Evolutionary conservation across 2,329 filamentous ascomycete genomes (phyloP), one percentile per base, ranked within the genome.

Genomic region (Aspergillus sp.): DNA sequence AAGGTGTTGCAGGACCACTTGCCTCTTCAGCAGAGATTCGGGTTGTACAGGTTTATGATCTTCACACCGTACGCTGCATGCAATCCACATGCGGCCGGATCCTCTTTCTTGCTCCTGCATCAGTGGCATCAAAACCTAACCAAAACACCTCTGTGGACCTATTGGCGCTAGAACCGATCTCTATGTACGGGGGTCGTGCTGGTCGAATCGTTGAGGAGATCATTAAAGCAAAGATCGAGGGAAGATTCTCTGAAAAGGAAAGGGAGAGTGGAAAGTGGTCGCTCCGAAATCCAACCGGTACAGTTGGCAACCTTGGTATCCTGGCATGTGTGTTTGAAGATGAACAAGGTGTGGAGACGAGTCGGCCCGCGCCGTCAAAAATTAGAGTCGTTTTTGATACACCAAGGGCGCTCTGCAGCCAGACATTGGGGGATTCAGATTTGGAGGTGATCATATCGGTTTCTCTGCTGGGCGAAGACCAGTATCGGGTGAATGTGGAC

Each of bases 211-310:
- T 86, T 27, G 93, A 98, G 74, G 95, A 98, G 63, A 82, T 97
- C 12, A 86, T 87, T 48, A 96, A 93, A 75, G 92, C 93, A 8
- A 86, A 88, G 62, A 86, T 97, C 14, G 93, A 97, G 74, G 89
- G 87, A 6, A 85, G 93, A 11, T 96, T 96, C 68, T 79, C 90
- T 0, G 92, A 96, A 70, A 73, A 79, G n/a, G 91, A 96, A 76
- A 86, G 93, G 58, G 91, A 96, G 72, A 85, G 88, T 58, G 82
- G 87, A 15, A 86, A 84, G 65, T 97, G 91, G 92, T 90, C 90
- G 33, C 83, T 96, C 33, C 85, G 91, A 39, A 89, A 87, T 19
- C 83, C 86, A 14, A 84, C 82, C 58, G 83, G 86, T 70, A 81
- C 83, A 6, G 68, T 75, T n/a, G 80, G 80, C 39, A 88, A 79